Base-by-base conservation (phyloP, 305 asterid genomes). In the Fraxinus nigra region DNA sequence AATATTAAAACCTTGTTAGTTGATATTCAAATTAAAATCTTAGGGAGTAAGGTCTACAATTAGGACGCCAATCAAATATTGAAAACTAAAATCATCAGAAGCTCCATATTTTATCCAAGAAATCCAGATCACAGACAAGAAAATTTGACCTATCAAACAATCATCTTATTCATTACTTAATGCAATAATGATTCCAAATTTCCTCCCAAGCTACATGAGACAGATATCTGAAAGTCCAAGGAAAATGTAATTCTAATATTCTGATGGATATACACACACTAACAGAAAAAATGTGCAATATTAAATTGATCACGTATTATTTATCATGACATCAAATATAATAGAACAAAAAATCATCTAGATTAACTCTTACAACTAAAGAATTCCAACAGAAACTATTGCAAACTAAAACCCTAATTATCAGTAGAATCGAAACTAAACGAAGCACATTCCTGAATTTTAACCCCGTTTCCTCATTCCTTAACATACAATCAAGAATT, bases 341-440 rank as follows among this genome's bases (percentile, higher is more conserved):
- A 30, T 7, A 34, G 5, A 56, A 40, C 40, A 16, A 43, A 10
- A 69, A 32, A 69, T 28, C 34, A 76, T 8, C 43, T 34, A 1
- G 3, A 33, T 77, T 40, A 75, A 35, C 77, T 61, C 76, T 40
- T 37, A 30, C 7, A 80, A 70, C 78, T 33, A 24, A 70, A 81
- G 4, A 81, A 79, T 54, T 56, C 34, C 43, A 81, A 83, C 20
- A 75, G 38, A 13, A 30, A 32, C 22, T 30, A 32, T 32, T 70
- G 24, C 20, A 30, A n/a, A 13, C 75, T 24, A 81, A 85, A 87
- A 82, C 86, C 89, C 88, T 83, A 83, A 67, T 35, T 26, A 56
- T 5, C 70, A 73, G 80, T 75, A 63, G 5, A 84, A 77, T 73
- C 76, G 43, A 75, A 51, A 33, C 82, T 69, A 80, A 73, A 61